A percentile compares a stretch with the other conserved stretches of the same genome.
Conservation (phyloP, 176 grass and related monocot genomes). For the Puccinellia tenuiflora region DNA sequence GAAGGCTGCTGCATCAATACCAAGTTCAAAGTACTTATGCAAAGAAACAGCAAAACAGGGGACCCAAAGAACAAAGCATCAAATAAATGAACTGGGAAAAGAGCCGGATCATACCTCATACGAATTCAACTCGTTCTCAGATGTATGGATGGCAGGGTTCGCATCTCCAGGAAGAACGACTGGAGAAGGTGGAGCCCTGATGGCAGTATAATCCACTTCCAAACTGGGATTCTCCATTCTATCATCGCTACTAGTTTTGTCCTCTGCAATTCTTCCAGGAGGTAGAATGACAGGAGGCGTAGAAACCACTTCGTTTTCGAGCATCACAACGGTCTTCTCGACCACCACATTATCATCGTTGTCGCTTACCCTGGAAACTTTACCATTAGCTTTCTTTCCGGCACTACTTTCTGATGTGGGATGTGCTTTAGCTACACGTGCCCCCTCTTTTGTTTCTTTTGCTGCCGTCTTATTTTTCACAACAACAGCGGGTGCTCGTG, state of each 20-base stretch:
- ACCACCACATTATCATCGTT: conserved; percentile 43
- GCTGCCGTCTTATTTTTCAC: conserved; percentile 16
- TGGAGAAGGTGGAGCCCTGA: conserved; percentile 58
- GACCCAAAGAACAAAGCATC: not conserved
- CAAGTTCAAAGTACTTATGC: not conserved
- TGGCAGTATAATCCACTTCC: conserved; percentile 34
- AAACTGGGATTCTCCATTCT: conserved; percentile 22
- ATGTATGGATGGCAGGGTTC: conserved; percentile 15
- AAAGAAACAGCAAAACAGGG: conserved; percentile 11
- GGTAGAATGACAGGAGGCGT: conserved; percentile 14
- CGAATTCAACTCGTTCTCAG: conserved; percentile 26
- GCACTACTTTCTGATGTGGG: conserved; percentile 14
- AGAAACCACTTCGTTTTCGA: conserved; percentile 47
- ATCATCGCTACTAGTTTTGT: conserved; percentile 28
- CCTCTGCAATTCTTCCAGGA: conserved; percentile 18
- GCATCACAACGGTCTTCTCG: conserved; percentile 68
- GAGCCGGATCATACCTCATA: conserved; percentile 49
- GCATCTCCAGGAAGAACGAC: conserved; percentile 26
- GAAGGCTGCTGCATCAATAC: not conserved
- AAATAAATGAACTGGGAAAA: not conserved
- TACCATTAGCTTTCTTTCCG: conserved; percentile 27
- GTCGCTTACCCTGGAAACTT: conserved; percentile 25
- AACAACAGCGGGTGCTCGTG: conserved; percentile 22
- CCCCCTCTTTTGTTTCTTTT: conserved; percentile 32
- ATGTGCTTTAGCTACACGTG: conserved; percentile 23